phyloP scores from a whole-genome alignment of 331 rosid genomes.

The Quercus phellos region DNA sequence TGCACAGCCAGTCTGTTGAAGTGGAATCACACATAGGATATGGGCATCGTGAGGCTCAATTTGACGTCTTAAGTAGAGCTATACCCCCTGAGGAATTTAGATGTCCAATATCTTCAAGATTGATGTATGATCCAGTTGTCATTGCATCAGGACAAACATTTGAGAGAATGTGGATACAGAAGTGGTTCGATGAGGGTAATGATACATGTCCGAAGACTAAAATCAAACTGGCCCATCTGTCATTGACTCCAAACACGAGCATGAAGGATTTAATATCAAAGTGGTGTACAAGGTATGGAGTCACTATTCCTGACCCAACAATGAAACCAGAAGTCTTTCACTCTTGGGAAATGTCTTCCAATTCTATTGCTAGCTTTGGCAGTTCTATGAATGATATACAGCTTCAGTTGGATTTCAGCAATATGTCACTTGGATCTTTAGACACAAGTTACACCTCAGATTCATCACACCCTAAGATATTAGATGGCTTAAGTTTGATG shows the following conservation, averaged over 20 bases:
- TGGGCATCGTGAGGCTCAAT: slow-evolving; percentile 19
- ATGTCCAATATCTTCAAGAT: slow-evolving; percentile 66
- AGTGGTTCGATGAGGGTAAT: slow-evolving; percentile 81
- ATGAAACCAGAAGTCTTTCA: slow-evolving; percentile 28
- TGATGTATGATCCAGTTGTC: slow-evolving; percentile 90
- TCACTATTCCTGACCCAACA: slow-evolving; percentile 52
- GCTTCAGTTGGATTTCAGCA: slow-evolving; percentile 59
- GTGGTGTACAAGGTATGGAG: slow-evolving; percentile 61
- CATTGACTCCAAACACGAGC: slow-evolving; percentile 52
- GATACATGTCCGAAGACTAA: slow-evolving; percentile 63
- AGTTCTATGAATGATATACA: slow-evolving; percentile 65
- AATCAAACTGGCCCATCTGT: slow-evolving; percentile 34
- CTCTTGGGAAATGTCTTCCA: slow-evolving; percentile 45
- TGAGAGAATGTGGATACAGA: slow-evolving; percentile 81
- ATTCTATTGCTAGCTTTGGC: slow-evolving; percentile 70
- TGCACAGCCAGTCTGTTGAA: slow-evolving; percentile 23
- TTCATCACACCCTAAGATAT: slow-evolving; percentile 29
- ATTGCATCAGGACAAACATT: slow-evolving; percentile 74
- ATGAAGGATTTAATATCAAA: slow-evolving; percentile 64
- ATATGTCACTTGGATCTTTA: slow-evolving; percentile 58
- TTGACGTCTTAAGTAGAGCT: slow-evolving; percentile 26
- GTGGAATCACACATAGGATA: slow-evolving; percentile 5
- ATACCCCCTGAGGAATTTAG: slow-evolving; percentile 55
- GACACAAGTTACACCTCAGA: slow-evolving; percentile 57
- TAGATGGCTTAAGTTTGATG: slow-evolving; percentile 30